phyloP scores from a whole-genome alignment of 139 green algal genomes.

The Dunaliella primolecta region DNA sequence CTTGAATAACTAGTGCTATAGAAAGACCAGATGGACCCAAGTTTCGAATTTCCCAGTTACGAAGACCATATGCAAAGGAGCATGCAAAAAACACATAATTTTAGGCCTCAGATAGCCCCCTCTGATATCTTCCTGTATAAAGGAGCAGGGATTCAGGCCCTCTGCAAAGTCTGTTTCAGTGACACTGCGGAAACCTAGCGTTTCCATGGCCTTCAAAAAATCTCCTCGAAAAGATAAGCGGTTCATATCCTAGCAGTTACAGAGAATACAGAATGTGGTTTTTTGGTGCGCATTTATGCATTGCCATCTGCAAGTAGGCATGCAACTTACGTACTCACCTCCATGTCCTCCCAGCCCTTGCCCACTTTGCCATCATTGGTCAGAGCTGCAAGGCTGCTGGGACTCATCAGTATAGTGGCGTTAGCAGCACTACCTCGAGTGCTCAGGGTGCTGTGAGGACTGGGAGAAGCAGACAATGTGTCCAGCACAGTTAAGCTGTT shows the following conservation, averaged over 20 bases:
- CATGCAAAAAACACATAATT: too few relatives aligned
- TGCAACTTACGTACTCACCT: background rate
- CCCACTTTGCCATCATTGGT: background rate
- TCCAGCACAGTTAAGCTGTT: background rate
- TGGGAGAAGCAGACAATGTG: background rate
- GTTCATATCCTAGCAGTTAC: background rate
- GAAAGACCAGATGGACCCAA: too few relatives aligned
- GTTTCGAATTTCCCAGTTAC: too few relatives aligned
- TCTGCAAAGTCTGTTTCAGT: background rate
- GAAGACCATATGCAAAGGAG: too few relatives aligned
- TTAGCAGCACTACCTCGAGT: background rate
- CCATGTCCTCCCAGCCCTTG: slow-evolving; percentile 10
- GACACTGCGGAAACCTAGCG: too few relatives aligned
- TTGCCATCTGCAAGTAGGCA: too few relatives aligned
- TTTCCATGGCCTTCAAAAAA: too few relatives aligned
- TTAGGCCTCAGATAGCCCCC: too few relatives aligned
- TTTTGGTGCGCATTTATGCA: too few relatives aligned
- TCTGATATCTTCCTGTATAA: too few relatives aligned
- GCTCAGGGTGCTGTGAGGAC: background rate
- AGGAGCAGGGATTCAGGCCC: too few relatives aligned
- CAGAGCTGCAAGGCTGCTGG: background rate
- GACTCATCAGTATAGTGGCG: background rate
- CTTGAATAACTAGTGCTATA: too few relatives aligned
- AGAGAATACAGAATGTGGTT: background rate
- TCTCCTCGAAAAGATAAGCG: background rate